These are phyloP conservation scores for Physocladia obscura DNA, from an alignment of 192 early-diverging fungal species.

Conservation along the genomic window DNA sequence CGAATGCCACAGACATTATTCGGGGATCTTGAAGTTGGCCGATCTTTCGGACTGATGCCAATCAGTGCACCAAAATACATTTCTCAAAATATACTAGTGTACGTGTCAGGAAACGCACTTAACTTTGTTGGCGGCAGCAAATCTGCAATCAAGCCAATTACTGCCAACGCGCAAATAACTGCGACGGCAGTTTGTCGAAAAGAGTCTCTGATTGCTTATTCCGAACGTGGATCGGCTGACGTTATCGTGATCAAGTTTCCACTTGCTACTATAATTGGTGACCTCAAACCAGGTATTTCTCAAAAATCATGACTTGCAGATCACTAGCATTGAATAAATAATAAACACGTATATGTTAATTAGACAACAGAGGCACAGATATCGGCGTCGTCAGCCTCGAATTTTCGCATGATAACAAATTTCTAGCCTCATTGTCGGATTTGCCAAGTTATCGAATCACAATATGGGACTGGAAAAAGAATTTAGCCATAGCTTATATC, in stretches of 20 bases:
- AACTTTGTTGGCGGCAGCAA: conserved; percentile 39
- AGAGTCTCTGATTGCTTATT: conserved; percentile 48
- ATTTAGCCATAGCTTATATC: conserved; percentile 27
- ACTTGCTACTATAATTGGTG: conserved; percentile 6
- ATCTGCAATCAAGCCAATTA: conserved; percentile 20
- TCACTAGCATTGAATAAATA: too few relatives aligned
- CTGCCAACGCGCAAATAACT: conserved; percentile 42
- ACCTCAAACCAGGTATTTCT: not conserved
- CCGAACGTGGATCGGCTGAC: conserved; percentile 35
- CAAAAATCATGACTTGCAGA: not conserved
- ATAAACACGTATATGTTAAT: too few relatives aligned
- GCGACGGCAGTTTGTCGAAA: conserved; percentile 40
- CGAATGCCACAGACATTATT: conserved; percentile 45
- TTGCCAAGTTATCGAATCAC: conserved; percentile 43
- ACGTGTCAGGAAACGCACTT: conserved; percentile 50
- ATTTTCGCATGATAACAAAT: conserved; percentile 52
- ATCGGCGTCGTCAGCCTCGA: conserved; percentile 30
- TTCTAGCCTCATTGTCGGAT: conserved; percentile 48
- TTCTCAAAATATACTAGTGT: conserved; percentile 32
- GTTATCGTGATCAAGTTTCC: conserved; percentile 53
- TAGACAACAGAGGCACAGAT: not conserved
- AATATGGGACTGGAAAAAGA: conserved; percentile 54
- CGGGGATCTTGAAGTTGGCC: conserved; percentile 50
- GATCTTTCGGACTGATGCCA: conserved; percentile 46
- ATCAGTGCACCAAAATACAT: conserved; percentile 31